A percentile compares a stretch with the other conserved stretches of the same genome.
phyloP scores from a whole-genome alignment of 768 basidiomycete genomes.

The Lactarius sp. region DNA sequence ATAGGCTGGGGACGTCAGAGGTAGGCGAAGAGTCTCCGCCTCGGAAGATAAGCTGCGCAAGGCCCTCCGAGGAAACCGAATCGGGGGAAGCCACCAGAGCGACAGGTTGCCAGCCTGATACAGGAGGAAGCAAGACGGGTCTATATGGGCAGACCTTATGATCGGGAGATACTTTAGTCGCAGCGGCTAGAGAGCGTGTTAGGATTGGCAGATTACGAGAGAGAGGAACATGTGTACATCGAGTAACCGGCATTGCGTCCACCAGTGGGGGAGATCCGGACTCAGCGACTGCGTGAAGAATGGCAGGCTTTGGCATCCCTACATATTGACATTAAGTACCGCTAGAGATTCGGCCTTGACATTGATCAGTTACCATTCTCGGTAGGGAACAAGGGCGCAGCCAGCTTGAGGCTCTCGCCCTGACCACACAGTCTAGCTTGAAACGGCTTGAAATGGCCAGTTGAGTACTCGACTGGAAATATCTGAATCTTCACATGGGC shows the following conservation, averaged over 20 bases:
- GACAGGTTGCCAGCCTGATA: background rate
- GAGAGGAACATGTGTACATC: background rate
- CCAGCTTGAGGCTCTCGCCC: background rate
- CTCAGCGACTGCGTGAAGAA: background rate
- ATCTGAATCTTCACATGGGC: conserved; percentile 22
- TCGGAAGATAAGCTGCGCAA: conserved; percentile 12
- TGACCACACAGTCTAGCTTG: background rate
- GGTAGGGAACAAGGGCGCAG: background rate
- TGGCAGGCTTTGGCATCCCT: background rate
- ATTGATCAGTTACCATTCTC: conserved; percentile 14
- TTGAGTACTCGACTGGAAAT: conserved; percentile 13
- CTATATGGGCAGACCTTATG: background rate
- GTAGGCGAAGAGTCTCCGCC: conserved; percentile 4
- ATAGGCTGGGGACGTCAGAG: conserved; percentile 23
- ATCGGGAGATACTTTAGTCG: background rate
- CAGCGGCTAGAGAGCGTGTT: background rate
- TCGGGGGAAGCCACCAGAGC: background rate
- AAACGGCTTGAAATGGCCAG: background rate
- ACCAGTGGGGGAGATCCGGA: background rate
- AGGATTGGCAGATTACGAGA: background rate
- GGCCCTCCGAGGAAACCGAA: conserved; percentile 1
- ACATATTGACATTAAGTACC: conserved; percentile 2
- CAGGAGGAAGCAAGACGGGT: background rate
- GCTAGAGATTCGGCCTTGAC: background rate
- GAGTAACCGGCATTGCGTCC: background rate